phyloP scores from a whole-genome alignment of 768 basidiomycete genomes.

The Lentinula sp. region DNA sequence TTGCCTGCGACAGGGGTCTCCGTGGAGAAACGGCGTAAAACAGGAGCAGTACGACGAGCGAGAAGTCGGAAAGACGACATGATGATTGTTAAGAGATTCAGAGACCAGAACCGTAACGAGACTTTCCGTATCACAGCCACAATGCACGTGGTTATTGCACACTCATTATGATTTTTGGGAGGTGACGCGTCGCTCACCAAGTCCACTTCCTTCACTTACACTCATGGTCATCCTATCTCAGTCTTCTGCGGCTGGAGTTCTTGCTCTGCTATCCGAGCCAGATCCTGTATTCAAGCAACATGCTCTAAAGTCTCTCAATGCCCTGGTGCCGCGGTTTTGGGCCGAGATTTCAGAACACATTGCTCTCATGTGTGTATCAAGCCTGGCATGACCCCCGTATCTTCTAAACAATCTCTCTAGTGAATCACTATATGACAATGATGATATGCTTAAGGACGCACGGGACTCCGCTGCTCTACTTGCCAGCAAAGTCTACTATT shows the following conservation, averaged over 20 bases:
- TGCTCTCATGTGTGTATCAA: conserved; percentile 66
- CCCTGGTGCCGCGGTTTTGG: conserved; percentile 93
- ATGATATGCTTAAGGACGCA: conserved; percentile 65
- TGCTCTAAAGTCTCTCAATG: conserved; percentile 78
- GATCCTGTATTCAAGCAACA: conserved; percentile 85
- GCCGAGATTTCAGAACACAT: conserved; percentile 97
- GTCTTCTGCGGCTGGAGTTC: conserved; percentile 83
- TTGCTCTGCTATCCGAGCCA: conserved; percentile 87
- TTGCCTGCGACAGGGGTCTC: conserved; percentile 27
- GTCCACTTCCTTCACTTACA: conserved; percentile 18
- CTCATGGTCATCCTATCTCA: conserved; percentile 66
- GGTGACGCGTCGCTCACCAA: conserved; percentile 34
- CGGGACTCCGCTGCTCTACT: conserved; percentile 85
- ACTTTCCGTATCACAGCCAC: background rate
- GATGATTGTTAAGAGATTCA: conserved; percentile 5
- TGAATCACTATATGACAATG: conserved; percentile 84
- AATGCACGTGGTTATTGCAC: background rate
- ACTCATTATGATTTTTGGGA: conserved; percentile 11
- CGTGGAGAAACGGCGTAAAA: conserved; percentile 31
- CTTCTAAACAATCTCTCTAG: conserved; percentile 32
- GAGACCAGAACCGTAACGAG: background rate
- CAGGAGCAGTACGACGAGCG: conserved; percentile 37
- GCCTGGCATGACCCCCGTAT: conserved; percentile 8
- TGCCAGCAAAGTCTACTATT: conserved; percentile 98
- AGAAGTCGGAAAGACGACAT: conserved; percentile 54